Base-by-base conservation (phyloP, 495 filamentous ascomycete species). In the Aspergillus heteromorphus region DNA sequence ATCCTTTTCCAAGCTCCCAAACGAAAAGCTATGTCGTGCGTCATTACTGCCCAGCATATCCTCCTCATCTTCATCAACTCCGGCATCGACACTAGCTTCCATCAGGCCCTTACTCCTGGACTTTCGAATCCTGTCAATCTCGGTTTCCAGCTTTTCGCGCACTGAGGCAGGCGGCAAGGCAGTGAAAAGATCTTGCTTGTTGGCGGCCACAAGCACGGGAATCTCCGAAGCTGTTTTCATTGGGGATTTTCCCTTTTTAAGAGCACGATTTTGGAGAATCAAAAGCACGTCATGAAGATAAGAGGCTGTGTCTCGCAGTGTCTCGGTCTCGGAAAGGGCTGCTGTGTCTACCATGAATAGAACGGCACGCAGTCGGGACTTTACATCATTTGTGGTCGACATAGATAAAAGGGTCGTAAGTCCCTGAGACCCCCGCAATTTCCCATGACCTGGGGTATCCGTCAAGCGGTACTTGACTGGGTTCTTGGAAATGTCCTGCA, bases 171-270 rank as follows among this genome's bases (percentile, higher is more conserved):
- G 83, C 0, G 93, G 93, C 43, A 96, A 72, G 10, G 93, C 92
- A 0, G 93, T 97, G 67, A 98, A 98, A 11, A 97, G 73, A 68
- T 98, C 93, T 48, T 91, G 77, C 76, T 98, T 98, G 66, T 97
- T 97, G 34, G 91, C 92, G 4, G 89, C 92, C 36, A 98, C 71
- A 17, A 97, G 71, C 2, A 98, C 81, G 0, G 87, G 83, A 25
- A 95, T 77, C 17, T 83, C 79, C 14, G 78, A 69, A 0, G 83
- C 81, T 1, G 78, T 76, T 53, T 84, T 85, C 40, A 77, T 73
- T 9, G 79, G 82, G 1, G 65, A 66, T 48, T 70, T 72, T 2
- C 63, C 65, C 58, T 81, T 78, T 11, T 63, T 71, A 13, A 81
- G 74, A n/a, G 83, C 77, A 6, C 87, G 79, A 67, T 85, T 88